Base-by-base conservation (phyloP, 139 green algal genomes). In the Dunaliella sp. region DNA sequence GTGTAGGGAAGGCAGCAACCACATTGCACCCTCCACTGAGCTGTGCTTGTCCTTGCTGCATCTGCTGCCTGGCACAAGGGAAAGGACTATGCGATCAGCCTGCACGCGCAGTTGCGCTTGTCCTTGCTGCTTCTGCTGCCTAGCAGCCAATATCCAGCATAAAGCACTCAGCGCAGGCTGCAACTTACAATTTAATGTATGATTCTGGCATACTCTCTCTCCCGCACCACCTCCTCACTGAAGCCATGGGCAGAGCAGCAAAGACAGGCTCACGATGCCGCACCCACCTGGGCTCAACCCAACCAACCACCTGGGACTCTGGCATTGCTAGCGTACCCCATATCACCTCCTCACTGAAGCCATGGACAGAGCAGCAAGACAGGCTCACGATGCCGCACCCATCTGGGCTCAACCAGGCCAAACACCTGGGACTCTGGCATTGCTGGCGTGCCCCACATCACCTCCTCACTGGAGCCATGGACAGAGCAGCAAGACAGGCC, bases 401-500 rank as follows among this genome's bases (percentile, higher is more conserved):
- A 87, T 77, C 77, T 36, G 1, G 93, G 92, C 85, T 96, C 93
- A 3, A 96, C 33, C 3, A 86, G 78, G 0, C 91, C 89, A 34
- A 94, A 82, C 74, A 97, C 88, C 87, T 95, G 89, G 0, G 93
- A 92, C 26, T 96, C 86, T 0, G 95, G 90, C 3, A 94, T 93
- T 22, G 91, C 93, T 1, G 85, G 37, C 25, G 81, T 88, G 38
- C 90, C 92, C 2, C 93, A 86, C 12, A 95, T 84, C 57, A 91
- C 90, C 92, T 96, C 91, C 87, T 94, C 94, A 24, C 82, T 87
- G 76, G 94, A 89, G 3, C 90, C 26, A 0, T 34, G 30, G 65
- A 95, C 87, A 1, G 73, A 36, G 16, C 88, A 36, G 37, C 38
- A 3, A 1, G 26, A 16, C 24, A 91, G 12, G 2, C 83, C 73